Conservation (phyloP, 441 rosid species). For the Eutrema salsugineum region DNA sequence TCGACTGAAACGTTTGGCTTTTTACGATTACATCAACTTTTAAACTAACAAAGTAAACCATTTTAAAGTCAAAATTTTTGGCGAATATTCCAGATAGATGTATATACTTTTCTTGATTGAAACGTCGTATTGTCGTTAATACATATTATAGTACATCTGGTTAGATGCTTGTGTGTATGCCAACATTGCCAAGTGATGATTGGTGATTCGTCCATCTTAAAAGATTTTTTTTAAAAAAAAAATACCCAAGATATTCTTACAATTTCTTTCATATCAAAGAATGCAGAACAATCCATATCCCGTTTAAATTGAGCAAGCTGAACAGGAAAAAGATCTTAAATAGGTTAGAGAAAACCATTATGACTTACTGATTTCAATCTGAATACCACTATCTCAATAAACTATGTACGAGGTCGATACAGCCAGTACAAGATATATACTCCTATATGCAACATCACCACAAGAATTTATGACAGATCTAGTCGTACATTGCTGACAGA, state of each 20-base stretch:
- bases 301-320: not conserved
- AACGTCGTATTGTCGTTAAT: not conserved
- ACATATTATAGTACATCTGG: not conserved
- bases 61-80: not conserved
- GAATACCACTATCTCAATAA: not conserved
- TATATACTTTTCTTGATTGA: not conserved
- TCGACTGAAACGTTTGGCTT: not conserved
- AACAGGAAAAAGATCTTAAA: not conserved
- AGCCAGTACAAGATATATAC: not conserved
- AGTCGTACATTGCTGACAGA: not conserved
- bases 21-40: not conserved
- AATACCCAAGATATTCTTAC: not conserved
- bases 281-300: not conserved
- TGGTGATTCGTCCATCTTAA: not conserved
- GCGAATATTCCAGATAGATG: not conserved
- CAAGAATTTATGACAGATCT: conserved; percentile 3
- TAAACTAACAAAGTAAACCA: not conserved
- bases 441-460: not conserved
- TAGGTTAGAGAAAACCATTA: not conserved
- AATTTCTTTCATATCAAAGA: not conserved
- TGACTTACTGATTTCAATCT: not conserved
- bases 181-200: not conserved
- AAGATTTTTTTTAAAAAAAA: not conserved
- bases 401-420: not conserved
- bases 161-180: not conserved